Evolutionary conservation across 345 rosid genomes (phyloP).

Genomic region (Salix dunnii): DNA sequence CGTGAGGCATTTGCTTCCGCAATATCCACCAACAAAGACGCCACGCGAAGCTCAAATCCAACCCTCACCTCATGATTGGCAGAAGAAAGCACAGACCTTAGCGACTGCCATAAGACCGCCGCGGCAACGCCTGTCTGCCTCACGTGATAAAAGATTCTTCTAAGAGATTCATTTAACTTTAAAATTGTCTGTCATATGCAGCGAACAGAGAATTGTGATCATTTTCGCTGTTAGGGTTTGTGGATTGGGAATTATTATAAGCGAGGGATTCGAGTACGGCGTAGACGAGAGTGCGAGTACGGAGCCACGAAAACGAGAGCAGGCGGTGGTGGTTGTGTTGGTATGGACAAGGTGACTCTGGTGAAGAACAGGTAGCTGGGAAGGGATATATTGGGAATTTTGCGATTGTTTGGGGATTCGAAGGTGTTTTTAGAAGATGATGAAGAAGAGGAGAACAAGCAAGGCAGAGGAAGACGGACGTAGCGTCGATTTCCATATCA

Average conservation of each 20-base stretch:
- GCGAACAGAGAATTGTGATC: slow-evolving; percentile 34
- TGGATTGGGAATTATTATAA: slow-evolving; percentile 7
- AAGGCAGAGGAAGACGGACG: slow-evolving; percentile 32
- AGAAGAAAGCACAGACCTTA: slow-evolving; percentile 79
- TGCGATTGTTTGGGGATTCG: slow-evolving; percentile 28
- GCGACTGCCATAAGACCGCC: slow-evolving; percentile 84
- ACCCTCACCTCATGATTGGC: slow-evolving; percentile 92
- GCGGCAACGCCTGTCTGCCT: slow-evolving; percentile 78
- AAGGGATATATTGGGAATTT: slow-evolving; percentile 24
- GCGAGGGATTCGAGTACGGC: slow-evolving; percentile 45
- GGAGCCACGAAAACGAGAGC: slow-evolving; percentile 41
- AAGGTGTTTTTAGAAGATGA: slow-evolving; percentile 24
- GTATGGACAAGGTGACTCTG: slow-evolving; percentile 18
- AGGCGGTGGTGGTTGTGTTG: slow-evolving; percentile 19
- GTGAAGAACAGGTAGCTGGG: slow-evolving; percentile 30
- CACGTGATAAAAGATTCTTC: slow-evolving; percentile 54
- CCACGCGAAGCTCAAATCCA: slow-evolving; percentile 89
- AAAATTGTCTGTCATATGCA: slow-evolving; percentile 42
- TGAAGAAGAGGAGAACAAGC: slow-evolving; percentile 40
- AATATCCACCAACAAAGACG: slow-evolving; percentile 82
- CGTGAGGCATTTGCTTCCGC: slow-evolving; percentile 63
- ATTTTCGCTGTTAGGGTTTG: slow-evolving; percentile 9
- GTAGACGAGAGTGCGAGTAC: slow-evolving; percentile 46
- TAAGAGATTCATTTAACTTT: slow-evolving; percentile 56
- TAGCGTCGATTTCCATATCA: slow-evolving; percentile 41